Percentiles rank a stretch among this genome's conserved stretches.
These are phyloP conservation scores for Gamarada debralockiae DNA, from an alignment of 495 filamentous ascomycete species.

Conservation along the genomic window DNA sequence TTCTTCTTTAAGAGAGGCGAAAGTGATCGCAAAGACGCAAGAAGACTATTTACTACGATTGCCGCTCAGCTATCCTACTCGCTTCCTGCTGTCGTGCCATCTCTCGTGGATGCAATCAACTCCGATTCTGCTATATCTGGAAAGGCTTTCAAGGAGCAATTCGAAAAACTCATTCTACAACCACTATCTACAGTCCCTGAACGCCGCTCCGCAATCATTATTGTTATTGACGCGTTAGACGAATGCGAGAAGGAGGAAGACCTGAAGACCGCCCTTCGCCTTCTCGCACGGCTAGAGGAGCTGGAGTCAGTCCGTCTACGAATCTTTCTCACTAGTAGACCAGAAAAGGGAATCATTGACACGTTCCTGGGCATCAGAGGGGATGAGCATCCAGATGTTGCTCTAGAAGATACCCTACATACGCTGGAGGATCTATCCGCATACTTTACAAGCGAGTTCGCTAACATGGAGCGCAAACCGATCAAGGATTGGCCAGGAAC, in stretches of 20 bases:
- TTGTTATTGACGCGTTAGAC: slow-evolving; percentile 19
- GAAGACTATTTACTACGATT: slow-evolving; percentile 10
- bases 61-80: slow-evolving; percentile 1
- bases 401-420: neutral
- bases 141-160: slow-evolving; percentile 16
- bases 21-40: slow-evolving; percentile 6
- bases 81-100: neutral
- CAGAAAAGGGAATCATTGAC: neutral
- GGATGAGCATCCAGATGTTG: no score
- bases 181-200: slow-evolving; percentile 7
- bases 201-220: slow-evolving; percentile 2
- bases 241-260: slow-evolving; percentile 21
- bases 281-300: neutral
- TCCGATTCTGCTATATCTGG: slow-evolving; percentile 9
- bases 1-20: slow-evolving; percentile 8
- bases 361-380: neutral
- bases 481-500: slow-evolving; percentile 34
- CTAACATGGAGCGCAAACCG: neutral
- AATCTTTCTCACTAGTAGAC: neutral
- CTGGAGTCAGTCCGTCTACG: neutral
- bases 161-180: slow-evolving; percentile 14
- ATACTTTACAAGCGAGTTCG: neutral
- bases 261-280: neutral
- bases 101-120: slow-evolving; percentile 13
- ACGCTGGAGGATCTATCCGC: neutral